phyloP scores from a whole-genome alignment of 179 eudicot genomes.

The Actinidia arguta region DNA sequence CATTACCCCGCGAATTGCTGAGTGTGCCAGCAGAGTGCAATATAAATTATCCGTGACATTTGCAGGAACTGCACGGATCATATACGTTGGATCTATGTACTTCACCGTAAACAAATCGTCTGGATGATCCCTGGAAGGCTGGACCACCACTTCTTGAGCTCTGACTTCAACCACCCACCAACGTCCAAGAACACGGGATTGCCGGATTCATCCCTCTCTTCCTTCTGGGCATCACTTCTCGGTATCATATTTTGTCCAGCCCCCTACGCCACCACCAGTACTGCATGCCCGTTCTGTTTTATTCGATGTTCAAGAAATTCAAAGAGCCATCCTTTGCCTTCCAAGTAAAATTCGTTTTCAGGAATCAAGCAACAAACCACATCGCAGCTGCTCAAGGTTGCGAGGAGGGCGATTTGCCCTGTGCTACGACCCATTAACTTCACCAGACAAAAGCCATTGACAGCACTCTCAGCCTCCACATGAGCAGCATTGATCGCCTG shows the following conservation, averaged over 20 bases:
- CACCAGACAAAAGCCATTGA: constrained; percentile 81
- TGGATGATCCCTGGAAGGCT: constrained; percentile 57
- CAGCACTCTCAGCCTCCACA: constrained; percentile 88
- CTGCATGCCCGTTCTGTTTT: constrained; percentile 65
- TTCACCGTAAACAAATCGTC: constrained; percentile 65
- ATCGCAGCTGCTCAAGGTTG: constrained; percentile 81
- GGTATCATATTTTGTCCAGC: constrained; percentile 80
- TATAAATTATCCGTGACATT: constrained; percentile 78
- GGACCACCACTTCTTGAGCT: constrained; percentile 78
- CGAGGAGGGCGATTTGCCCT: constrained; percentile 80
- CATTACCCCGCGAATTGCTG: constrained; percentile 87
- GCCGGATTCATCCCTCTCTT: constrained; percentile 75
- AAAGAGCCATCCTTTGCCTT: constrained; percentile 77
- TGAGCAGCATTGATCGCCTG: constrained; percentile 79
- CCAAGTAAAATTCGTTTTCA: constrained; percentile 67
- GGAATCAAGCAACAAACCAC: constrained; percentile 90
- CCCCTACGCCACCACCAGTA: constrained; percentile 84
- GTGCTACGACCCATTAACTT: constrained; percentile 90
- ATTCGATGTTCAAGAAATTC: constrained; percentile 58
- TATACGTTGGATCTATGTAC: constrained; percentile 84
- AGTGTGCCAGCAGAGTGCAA: constrained; percentile 77
- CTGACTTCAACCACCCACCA: constrained; percentile 75
- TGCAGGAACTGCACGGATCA: constrained; percentile 83
- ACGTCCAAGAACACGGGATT: constrained; percentile 76
- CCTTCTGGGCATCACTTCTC: constrained; percentile 43